Percentiles rank a stretch among this genome's conserved stretches.
Evolutionary conservation across 2,329 filamentous ascomycete genomes (phyloP).

Genomic region (Pestalotiopsis sp.): DNA sequence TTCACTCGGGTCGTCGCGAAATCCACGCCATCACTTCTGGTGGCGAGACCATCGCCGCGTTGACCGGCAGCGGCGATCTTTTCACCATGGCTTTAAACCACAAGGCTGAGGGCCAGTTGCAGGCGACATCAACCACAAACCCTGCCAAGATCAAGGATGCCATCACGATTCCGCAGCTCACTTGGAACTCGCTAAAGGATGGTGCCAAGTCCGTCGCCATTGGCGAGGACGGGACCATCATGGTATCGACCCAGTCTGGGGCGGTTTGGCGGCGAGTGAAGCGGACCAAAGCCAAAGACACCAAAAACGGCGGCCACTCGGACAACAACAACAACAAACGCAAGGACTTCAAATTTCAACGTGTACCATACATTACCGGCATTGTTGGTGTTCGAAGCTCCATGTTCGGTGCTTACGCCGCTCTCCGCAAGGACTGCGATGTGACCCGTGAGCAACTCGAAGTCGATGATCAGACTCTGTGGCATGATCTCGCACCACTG

Average conservation of each 20-base stretch:
- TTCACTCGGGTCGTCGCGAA: conserved; percentile 65
- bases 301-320: conserved; percentile 35
- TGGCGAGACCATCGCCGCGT: conserved; percentile 87
- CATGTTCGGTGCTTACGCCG: conserved; percentile 85
- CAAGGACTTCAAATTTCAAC: conserved; percentile 94
- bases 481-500: conserved; percentile 72
- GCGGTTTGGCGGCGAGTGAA: conserved; percentile 91
- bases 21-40: conserved; percentile 80
- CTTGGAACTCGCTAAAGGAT: conserved; percentile 89
- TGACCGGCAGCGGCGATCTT: conserved; percentile 82
- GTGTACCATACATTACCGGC: conserved; percentile 84
- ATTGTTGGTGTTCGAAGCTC: conserved; percentile 85
- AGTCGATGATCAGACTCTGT: conserved; percentile 68
- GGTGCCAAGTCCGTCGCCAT: conserved; percentile 86
- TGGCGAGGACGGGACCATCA: conserved; percentile 91
- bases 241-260: conserved; percentile 88
- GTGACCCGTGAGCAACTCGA: conserved; percentile 73
- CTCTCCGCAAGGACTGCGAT: conserved; percentile 81
- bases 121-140: conserved; percentile 81
- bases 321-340: conserved; percentile 61
- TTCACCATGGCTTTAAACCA: conserved; percentile 81
- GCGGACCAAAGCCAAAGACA: conserved; percentile 76
- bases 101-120: conserved; percentile 61
- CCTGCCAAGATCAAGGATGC: conserved; percentile 86
- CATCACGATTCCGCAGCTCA: conserved; percentile 74